These are phyloP conservation scores for Botryobasidium botryosum DNA, from an alignment of 768 basidiomycete genomes.

Conservation along the genomic window DNA sequence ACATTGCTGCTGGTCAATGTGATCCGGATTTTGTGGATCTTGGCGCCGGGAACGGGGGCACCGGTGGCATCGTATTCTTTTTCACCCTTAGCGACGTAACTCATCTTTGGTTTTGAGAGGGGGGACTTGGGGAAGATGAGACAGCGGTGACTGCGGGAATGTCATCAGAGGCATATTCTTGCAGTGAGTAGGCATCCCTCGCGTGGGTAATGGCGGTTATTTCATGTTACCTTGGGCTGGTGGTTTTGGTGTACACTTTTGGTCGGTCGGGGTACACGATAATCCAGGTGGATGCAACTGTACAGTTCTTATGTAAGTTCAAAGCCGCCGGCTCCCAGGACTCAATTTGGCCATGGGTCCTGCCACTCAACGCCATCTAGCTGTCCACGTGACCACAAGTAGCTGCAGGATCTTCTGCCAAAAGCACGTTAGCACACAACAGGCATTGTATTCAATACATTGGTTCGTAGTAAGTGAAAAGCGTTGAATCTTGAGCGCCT, in stretches of 20 bases:
- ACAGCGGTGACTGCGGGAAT: conserved; percentile 17
- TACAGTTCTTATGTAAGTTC: not conserved
- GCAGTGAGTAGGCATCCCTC: not conserved
- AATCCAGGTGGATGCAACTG: not conserved
- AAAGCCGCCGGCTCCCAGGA: no score
- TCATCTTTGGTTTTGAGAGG: conserved; percentile 37
- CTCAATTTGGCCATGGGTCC: not conserved
- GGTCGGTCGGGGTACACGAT: not conserved
- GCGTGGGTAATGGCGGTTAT: not conserved
- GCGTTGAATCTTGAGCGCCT: no score
- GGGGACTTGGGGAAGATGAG: conserved; percentile 9
- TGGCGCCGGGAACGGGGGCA: conserved; percentile 66
- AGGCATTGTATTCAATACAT: no score
- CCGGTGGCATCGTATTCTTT: conserved; percentile 95
- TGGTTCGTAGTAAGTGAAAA: no score
- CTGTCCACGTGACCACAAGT: no score
- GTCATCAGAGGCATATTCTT: not conserved
- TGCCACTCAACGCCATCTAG: no score
- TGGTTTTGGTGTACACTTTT: no score
- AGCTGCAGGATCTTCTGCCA: no score
- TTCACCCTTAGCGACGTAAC: conserved; percentile 98
- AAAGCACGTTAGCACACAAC: no score
- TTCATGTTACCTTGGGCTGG: no score
- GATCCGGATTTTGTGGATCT: conserved; percentile 98
- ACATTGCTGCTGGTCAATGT: conserved; percentile 97